phyloP scores from a whole-genome alignment of 1,284 basidiomycete genomes.

The Cutaneotrichosporon sp. region DNA sequence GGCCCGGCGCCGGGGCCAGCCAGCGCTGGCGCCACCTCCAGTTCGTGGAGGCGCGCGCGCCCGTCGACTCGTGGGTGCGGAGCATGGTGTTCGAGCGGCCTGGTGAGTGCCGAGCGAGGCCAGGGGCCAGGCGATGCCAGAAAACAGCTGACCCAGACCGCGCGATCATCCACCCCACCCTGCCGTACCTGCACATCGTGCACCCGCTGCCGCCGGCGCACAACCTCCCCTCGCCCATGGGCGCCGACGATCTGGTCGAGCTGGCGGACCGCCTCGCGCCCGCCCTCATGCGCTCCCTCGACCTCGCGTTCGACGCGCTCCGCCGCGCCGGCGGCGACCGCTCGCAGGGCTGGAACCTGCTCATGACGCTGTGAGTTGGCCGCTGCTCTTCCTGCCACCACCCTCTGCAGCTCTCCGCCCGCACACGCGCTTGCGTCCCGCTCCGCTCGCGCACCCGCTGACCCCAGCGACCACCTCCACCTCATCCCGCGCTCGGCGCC shows the following conservation, averaged over 20 bases:
- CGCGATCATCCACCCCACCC: slow-evolving; percentile 65
- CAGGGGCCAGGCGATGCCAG: background rate
- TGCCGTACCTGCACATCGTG: slow-evolving; percentile 80
- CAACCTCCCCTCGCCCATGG: slow-evolving; percentile 56
- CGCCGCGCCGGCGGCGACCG: slow-evolving; percentile 38
- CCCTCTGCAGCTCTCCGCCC: too few species aligned
- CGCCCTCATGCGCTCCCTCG: slow-evolving; percentile 72
- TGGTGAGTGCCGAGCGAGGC: slow-evolving; percentile 53
- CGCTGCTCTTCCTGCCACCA: background rate
- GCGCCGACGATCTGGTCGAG: slow-evolving; percentile 46
- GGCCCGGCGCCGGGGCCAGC: slow-evolving; percentile 77
- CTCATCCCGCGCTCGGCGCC: slow-evolving; percentile 67
- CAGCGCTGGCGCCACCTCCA: slow-evolving; percentile 86
- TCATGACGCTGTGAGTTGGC: slow-evolving; percentile 62
- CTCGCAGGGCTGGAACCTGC: slow-evolving; percentile 66
- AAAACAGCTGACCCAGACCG: slow-evolving; percentile 58
- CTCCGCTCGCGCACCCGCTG: slow-evolving; percentile 3
- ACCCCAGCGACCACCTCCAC: slow-evolving; percentile 68
- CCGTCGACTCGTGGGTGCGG: slow-evolving; percentile 69
- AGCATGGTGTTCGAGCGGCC: slow-evolving; percentile 62
- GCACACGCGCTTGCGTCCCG: too few species aligned
- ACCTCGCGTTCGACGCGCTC: slow-evolving; percentile 70
- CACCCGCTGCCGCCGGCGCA: slow-evolving; percentile 56
- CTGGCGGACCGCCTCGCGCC: slow-evolving; percentile 63
- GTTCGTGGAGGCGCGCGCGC: slow-evolving; percentile 70